Percentiles rank a stretch among this genome's conserved stretches.
phyloP scores from a whole-genome alignment of 805 yeast species.

The Torulaspora indica region DNA sequence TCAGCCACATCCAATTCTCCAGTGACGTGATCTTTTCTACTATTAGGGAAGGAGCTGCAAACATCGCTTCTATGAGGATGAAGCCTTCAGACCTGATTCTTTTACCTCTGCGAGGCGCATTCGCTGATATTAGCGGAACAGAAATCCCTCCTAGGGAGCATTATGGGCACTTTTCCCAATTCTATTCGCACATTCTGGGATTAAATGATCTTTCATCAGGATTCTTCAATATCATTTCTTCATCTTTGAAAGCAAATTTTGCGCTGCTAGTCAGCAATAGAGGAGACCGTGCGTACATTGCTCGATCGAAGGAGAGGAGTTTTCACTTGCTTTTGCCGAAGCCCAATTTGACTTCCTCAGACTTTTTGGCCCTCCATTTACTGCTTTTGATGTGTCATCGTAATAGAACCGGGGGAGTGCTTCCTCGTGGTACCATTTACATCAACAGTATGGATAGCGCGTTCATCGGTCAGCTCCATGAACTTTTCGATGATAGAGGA shows the following conservation, averaged over 20 bases:
- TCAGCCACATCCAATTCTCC: slow-evolving; percentile 51
- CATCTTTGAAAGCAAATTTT: slow-evolving; percentile 20
- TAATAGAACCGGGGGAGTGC: slow-evolving; percentile 13
- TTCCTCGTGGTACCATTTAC: slow-evolving; percentile 18
- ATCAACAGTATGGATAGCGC: slow-evolving; percentile 19
- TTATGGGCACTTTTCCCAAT: slow-evolving; percentile 27
- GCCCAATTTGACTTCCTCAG: slow-evolving; percentile 28
- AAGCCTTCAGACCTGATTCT: slow-evolving; percentile 21
- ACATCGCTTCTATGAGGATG: slow-evolving; percentile 19
- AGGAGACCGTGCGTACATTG: slow-evolving; percentile 21
- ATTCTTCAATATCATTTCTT: slow-evolving; percentile 24
- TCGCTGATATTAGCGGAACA: slow-evolving; percentile 20
- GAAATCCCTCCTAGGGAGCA: slow-evolving; percentile 19
- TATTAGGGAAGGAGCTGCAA: slow-evolving; percentile 28
- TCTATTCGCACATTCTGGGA: slow-evolving; percentile 30
- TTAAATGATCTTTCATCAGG: slow-evolving; percentile 29
- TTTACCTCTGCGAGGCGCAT: slow-evolving; percentile 30
- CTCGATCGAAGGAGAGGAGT: slow-evolving; percentile 22
- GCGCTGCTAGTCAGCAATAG: slow-evolving; percentile 28
- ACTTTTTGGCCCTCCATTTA: slow-evolving; percentile 27
- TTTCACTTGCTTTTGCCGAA: slow-evolving; percentile 26
- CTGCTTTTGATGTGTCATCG: slow-evolving; percentile 24
- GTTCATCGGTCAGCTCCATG: slow-evolving; percentile 18
- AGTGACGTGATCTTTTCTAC: slow-evolving; percentile 51
- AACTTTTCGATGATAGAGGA: slow-evolving; percentile 16